Conservation (phyloP, 2,329 filamentous ascomycete species). For the Beauveria medogensis region DNA sequence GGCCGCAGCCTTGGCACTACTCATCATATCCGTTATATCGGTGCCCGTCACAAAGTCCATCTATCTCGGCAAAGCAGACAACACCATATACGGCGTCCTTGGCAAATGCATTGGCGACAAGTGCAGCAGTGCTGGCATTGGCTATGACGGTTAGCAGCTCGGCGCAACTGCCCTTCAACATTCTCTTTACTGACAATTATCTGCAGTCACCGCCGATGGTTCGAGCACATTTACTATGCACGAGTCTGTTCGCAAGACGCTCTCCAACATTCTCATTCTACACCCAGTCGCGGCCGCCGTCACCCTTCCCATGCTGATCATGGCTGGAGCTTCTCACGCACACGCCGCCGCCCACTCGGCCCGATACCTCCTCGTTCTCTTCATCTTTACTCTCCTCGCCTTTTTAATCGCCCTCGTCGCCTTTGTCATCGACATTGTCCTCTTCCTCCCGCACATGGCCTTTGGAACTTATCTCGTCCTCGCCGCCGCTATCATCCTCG, state of each 20-base stretch:
- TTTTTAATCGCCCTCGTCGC: constrained; percentile 76
- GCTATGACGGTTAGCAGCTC: constrained; percentile 59
- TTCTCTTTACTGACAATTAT: neutral
- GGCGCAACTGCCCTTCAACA: constrained; percentile 41
- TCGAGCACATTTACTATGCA: constrained; percentile 48
- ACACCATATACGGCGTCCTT: constrained; percentile 84
- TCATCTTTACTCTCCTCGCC: constrained; percentile 80
- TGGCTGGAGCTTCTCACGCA: constrained; percentile 76
- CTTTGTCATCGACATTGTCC: constrained; percentile 85
- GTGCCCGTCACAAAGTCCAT: constrained; percentile 82
- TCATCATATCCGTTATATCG: constrained; percentile 83
- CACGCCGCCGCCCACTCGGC: constrained; percentile 84
- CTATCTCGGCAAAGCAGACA: constrained; percentile 68
- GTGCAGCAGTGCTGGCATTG: constrained; percentile 71
- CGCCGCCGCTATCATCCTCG: constrained; percentile 77
- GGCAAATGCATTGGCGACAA: constrained; percentile 63
- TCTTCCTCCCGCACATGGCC: constrained; percentile 88
- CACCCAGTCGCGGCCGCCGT: constrained; percentile 86
- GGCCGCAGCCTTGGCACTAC: constrained; percentile 72
- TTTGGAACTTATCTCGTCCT: constrained; percentile 95
- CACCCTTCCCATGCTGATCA: constrained; percentile 73
- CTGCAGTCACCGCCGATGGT: constrained; percentile 17
- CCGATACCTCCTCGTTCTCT: constrained; percentile 73
- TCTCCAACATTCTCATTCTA: constrained; percentile 86
- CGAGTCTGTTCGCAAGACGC: constrained; percentile 43